Evolutionary conservation across 2,329 filamentous ascomycete genomes (phyloP).

Genomic region (Apiospora saccharicola): DNA sequence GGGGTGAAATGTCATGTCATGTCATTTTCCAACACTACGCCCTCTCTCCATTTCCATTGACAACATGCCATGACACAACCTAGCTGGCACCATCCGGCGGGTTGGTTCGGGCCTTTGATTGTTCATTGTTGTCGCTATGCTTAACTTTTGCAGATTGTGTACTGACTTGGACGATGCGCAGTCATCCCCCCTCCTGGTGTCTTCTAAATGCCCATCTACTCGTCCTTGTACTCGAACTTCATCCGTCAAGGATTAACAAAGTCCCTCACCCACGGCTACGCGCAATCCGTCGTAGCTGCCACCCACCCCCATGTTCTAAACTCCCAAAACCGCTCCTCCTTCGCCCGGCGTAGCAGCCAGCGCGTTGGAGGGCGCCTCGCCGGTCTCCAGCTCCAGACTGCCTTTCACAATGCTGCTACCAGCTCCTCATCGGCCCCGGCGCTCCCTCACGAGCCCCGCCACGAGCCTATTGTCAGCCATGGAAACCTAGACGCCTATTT

Average conservation of each 20-base stretch:
- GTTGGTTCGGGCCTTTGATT: not conserved
- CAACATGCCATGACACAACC: not conserved
- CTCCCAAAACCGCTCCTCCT: slow-evolving; percentile 72
- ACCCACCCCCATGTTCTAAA: slow-evolving; percentile 82
- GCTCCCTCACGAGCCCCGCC: slow-evolving; percentile 62
- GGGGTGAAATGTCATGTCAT: slow-evolving; percentile 4
- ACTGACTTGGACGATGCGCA: slow-evolving; percentile 40
- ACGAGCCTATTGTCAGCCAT: slow-evolving; percentile 59
- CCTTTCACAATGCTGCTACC: slow-evolving; percentile 70
- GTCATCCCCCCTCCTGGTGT: slow-evolving; percentile 67
- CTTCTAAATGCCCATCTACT: slow-evolving; percentile 90
- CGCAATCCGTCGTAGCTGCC: slow-evolving; percentile 95
- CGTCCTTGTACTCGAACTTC: slow-evolving; percentile 77
- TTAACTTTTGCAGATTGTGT: not conserved
- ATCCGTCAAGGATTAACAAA: slow-evolving; percentile 98
- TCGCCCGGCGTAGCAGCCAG: slow-evolving; percentile 64
- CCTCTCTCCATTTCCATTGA: not conserved
- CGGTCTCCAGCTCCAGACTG: slow-evolving; percentile 76
- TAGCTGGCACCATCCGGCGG: not conserved
- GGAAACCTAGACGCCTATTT: slow-evolving; percentile 88
- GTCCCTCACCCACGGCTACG: slow-evolving; percentile 97
- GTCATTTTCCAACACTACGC: not conserved
- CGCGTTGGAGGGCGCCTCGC: slow-evolving; percentile 62
- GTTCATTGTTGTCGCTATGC: not conserved
- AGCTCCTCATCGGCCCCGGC: slow-evolving; percentile 57